Conservation (phyloP, 2,329 filamentous ascomycete genomes). For the Colletotrichum viniferum region DNA sequence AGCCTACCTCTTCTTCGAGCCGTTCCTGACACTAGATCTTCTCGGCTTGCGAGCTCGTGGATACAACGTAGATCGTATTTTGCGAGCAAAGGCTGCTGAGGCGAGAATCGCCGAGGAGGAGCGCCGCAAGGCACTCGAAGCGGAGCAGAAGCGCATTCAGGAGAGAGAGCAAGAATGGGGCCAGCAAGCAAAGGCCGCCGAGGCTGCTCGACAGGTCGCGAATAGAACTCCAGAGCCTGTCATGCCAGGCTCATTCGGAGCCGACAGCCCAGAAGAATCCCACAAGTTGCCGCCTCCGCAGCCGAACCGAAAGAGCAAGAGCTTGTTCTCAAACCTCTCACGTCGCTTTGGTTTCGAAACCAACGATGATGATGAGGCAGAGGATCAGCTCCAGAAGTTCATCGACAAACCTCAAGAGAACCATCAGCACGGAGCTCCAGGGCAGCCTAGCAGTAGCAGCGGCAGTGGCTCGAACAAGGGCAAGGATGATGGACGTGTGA, state of each 20-base stretch:
- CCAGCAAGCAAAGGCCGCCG: constrained; percentile 44
- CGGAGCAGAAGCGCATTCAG: constrained; percentile 72
- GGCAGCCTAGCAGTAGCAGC: background rate
- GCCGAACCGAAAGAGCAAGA: constrained; percentile 48
- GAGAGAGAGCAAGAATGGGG: constrained; percentile 54
- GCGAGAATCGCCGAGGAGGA: constrained; percentile 86
- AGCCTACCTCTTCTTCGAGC: constrained; percentile 89
- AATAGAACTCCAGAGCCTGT: constrained; percentile 43
- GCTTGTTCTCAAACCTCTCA: constrained; percentile 72
- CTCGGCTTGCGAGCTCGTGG: constrained; percentile 83
- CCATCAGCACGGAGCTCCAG: background rate
- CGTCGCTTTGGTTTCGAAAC: constrained; percentile 71
- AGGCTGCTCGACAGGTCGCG: constrained; percentile 42
- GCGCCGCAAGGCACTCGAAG: constrained; percentile 73
- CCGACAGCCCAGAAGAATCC: constrained; percentile 63
- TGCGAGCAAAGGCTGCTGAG: constrained; percentile 86
- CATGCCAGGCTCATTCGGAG: constrained; percentile 77
- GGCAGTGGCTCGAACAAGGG: constrained; percentile 22
- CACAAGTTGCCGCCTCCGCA: constrained; percentile 31
- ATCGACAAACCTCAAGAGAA: constrained; percentile 36
- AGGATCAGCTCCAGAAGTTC: constrained; percentile 50
- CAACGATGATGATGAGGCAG: constrained; percentile 44
- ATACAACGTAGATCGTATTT: constrained; percentile 95
- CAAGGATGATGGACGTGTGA: constrained; percentile 57
- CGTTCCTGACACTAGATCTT: constrained; percentile 84